These are phyloP conservation scores for Spinacia oleracea DNA, from an alignment of 179 eudicot species.

Conservation along the genomic window DNA sequence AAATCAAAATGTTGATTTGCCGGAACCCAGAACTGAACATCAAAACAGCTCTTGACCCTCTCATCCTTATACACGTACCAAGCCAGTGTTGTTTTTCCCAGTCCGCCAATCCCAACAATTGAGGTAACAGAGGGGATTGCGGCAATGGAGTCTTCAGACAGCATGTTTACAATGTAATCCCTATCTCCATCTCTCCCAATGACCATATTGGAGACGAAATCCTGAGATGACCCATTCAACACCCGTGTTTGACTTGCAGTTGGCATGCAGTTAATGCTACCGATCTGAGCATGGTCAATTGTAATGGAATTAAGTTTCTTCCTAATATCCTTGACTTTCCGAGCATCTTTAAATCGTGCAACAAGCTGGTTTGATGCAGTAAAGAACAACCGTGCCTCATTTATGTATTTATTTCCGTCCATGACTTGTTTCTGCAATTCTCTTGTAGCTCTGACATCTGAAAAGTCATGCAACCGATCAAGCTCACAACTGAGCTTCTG, in stretches of 20 bases:
- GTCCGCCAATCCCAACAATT: conserved; percentile 24
- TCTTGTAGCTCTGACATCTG: no score
- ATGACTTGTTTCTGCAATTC: no score
- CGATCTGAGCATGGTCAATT: not conserved
- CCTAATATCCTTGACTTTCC: no score
- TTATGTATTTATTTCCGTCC: no score
- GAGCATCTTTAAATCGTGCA: no score
- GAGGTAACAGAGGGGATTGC: not conserved
- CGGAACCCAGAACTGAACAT: conserved; percentile 10
- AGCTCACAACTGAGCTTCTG: no score
- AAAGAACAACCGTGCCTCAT: no score
- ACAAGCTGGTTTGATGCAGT: no score
- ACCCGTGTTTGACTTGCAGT: not conserved
- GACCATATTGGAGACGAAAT: not conserved
- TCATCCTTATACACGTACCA: conserved; percentile 15
- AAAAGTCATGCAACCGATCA: no score
- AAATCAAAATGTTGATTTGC: not conserved
- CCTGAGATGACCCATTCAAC: not conserved
- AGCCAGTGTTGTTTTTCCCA: conserved; percentile 21
- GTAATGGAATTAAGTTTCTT: not conserved
- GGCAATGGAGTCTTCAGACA: not conserved
- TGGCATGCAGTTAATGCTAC: not conserved
- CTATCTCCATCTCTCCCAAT: conserved; percentile 13
- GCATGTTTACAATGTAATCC: not conserved
- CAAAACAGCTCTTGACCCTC: conserved; percentile 14